A percentile compares a stretch with the other conserved stretches of the same genome.
These are phyloP conservation scores for Achaetomiella virescens DNA, from an alignment of 495 filamentous ascomycete species.

Conservation along the genomic window DNA sequence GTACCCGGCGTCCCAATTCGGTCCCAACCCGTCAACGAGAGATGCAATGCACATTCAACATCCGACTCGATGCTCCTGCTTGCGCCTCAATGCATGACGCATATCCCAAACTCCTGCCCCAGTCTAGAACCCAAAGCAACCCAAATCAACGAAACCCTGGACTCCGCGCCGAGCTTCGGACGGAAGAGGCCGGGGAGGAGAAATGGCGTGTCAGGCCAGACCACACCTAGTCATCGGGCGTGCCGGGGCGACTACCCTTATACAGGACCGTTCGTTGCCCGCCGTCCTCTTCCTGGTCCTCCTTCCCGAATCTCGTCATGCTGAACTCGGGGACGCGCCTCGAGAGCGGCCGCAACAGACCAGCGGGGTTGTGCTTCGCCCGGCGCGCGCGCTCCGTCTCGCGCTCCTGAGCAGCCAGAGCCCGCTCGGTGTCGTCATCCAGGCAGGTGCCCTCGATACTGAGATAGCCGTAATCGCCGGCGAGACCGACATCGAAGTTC, in stretches of 20 bases:
- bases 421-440: conserved; percentile 35
- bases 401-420: conserved; percentile 32
- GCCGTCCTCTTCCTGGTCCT: conserved; percentile 35
- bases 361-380: conserved; percentile 25
- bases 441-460: conserved; percentile 45
- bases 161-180: conserved; percentile 6
- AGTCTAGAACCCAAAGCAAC: not conserved
- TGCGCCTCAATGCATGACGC: not conserved
- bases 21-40: not conserved
- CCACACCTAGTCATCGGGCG: conserved; percentile 36
- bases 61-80: not conserved
- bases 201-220: conserved; percentile 20
- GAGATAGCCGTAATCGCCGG: conserved; percentile 44
- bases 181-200: conserved; percentile 18
- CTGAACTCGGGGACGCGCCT: conserved; percentile 41
- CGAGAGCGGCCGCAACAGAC: conserved; percentile 29
- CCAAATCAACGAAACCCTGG: conserved; percentile 10
- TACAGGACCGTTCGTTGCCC: conserved; percentile 24
- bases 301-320: conserved; percentile 42
- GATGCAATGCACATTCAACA: not conserved
- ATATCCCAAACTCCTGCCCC: not conserved
- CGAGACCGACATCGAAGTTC: conserved; percentile 44
- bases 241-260: conserved; percentile 30
- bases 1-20: not conserved
- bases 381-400: conserved; percentile 30